Conservation (phyloP, 176 grass and related monocot species). For the Oropetium thomaeum region DNA sequence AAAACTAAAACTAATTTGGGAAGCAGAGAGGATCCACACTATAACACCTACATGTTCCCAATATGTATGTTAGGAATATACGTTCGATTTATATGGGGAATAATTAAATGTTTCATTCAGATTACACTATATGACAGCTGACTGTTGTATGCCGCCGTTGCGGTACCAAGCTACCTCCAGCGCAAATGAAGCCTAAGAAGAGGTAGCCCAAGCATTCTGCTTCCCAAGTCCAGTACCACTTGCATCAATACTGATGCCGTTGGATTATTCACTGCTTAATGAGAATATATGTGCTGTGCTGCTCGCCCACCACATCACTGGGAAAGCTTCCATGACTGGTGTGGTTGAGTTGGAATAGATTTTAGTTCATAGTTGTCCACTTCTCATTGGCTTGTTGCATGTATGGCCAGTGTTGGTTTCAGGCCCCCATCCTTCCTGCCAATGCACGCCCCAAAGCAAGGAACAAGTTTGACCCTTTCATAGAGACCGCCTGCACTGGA, state of each 20-base stretch:
- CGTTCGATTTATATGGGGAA: slow-evolving; percentile 18
- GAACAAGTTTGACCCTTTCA: slow-evolving; percentile 53
- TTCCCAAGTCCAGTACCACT: slow-evolving; percentile 21
- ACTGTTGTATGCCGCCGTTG: too few species aligned
- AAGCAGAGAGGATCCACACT: slow-evolving; percentile 4
- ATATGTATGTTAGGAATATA: slow-evolving; percentile 18
- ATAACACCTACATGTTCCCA: slow-evolving; percentile 8
- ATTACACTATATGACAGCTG: too few species aligned
- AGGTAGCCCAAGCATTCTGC: slow-evolving; percentile 28
- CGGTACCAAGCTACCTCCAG: slow-evolving; percentile 10
- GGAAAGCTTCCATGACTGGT: slow-evolving; percentile 39
- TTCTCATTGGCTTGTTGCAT: slow-evolving; percentile 36
- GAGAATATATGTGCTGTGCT: slow-evolving; percentile 40
- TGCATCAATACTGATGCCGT: slow-evolving; percentile 38
- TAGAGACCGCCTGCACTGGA: slow-evolving; percentile 49
- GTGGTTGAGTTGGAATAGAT: slow-evolving; percentile 38
- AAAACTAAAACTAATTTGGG: too few species aligned
- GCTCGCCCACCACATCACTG: slow-evolving; percentile 32
- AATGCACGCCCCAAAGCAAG: slow-evolving; percentile 47
- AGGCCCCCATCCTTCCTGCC: slow-evolving; percentile 41
- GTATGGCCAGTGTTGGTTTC: slow-evolving; percentile 44
- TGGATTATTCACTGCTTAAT: slow-evolving; percentile 25
- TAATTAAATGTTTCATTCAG: slow-evolving; percentile 21
- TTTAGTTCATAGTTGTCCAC: slow-evolving; percentile 37
- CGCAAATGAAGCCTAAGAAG: slow-evolving; percentile 1